These are phyloP conservation scores for Babesia bigemina DNA, from an alignment of 169 alveolate genomes.

Conservation along the genomic window DNA sequence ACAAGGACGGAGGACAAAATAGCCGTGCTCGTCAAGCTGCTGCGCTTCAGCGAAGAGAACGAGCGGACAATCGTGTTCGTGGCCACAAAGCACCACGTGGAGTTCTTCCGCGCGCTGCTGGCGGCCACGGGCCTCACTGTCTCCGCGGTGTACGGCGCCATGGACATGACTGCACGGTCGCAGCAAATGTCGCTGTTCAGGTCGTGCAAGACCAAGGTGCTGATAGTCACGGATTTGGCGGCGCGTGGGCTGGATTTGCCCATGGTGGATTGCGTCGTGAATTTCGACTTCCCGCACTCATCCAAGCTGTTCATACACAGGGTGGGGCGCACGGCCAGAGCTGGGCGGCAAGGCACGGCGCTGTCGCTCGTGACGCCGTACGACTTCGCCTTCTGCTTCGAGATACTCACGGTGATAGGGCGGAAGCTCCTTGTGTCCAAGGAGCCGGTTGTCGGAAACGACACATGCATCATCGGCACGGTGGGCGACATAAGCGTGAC, in stretches of 20 bases:
- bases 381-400: slow-evolving; percentile 56
- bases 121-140: slow-evolving; percentile 15
- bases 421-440: slow-evolving; percentile 15
- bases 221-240: slow-evolving; percentile 97
- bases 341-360: slow-evolving; percentile 85
- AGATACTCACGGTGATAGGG: slow-evolving; percentile 39
- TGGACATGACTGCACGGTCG: slow-evolving; percentile 67
- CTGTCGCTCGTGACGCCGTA: slow-evolving; percentile 59
- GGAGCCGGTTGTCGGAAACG: slow-evolving; percentile 33
- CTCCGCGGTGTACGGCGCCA: slow-evolving; percentile 64
- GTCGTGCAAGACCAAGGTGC: slow-evolving; percentile 43
- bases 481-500: slow-evolving; percentile 25
- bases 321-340: slow-evolving; percentile 99
- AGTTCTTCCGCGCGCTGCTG: slow-evolving; percentile 56
- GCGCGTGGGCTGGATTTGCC: slow-evolving; percentile 99
- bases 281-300: slow-evolving; percentile 96
- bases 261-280: slow-evolving; percentile 93
- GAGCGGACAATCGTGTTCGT: slow-evolving; percentile 53
- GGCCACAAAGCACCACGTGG: slow-evolving; percentile 71
- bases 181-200: slow-evolving; percentile 58
- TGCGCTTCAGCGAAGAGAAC: slow-evolving; percentile 6
- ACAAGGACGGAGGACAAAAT: slow-evolving; percentile 59
- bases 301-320: slow-evolving; percentile 96
- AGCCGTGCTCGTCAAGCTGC: slow-evolving; percentile 35
- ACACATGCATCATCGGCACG: slow-evolving; percentile 54